Evolutionary conservation across 371 early-diverging fungal genomes (phyloP), one percentile per base, ranked within the genome.

Genomic region (Haplosporangium sp.): DNA sequence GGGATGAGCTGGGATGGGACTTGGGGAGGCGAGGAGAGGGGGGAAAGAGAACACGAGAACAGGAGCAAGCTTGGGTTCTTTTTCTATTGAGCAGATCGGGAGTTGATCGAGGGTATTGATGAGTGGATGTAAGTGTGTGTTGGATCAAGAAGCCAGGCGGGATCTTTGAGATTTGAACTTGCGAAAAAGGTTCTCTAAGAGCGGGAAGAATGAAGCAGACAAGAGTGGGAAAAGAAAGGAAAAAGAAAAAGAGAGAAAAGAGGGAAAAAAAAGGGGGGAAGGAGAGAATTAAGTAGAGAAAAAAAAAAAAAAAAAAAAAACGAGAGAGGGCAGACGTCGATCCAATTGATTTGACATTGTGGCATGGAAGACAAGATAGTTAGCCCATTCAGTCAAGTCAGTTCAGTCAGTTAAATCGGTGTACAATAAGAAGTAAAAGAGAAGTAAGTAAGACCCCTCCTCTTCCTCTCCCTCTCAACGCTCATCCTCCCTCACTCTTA

Each of bases 31-130:
- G 46, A 64, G 64, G 56, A 64, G 51, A 64, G 38, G 59, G 59
- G 59, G 57, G 57, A 58, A 29, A 18, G 40, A 40, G 50, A 18
- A 38, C 37, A n/a, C 20, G 66, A 57, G 60, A 62, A 43, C 45
- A n/a, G 14, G 48, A 46, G 16, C 38, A 16, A 38, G 21, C 18
- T 18, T 5, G 69, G 53, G 62, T 62, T 69, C 69, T 68, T 68
- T 36, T 54, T 68, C 69, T 68, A 68, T 68, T 62, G 43, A 56
- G 62, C 69, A 62, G 62, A 62, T 61, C 61, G 55, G 62, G 54
- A 36, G 55, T 14, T 18, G 48, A 21, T 46, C 59, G 37, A 47
- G 29, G 29, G 41, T 12, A 11, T 47, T 59, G 43, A 36, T 47
- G 47, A 23, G 14, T 29, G 18, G 46, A n/a, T 56, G 43, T 47